Percentiles rank a stretch among this genome's conserved stretches.
phyloP scores from a whole-genome alignment of 2,329 filamentous ascomycete species.

The Madurella fahalii region DNA sequence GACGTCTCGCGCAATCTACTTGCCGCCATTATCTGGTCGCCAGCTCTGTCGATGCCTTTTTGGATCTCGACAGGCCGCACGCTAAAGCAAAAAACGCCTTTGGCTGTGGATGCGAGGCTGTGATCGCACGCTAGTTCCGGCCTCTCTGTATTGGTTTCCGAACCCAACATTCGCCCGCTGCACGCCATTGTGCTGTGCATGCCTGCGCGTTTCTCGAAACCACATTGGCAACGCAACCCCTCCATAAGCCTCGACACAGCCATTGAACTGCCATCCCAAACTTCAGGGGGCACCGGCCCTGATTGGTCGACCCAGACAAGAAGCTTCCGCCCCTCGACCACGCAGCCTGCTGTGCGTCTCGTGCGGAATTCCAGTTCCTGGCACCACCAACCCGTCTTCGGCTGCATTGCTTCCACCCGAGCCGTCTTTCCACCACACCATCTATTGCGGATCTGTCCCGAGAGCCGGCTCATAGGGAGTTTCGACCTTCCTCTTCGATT shows the following conservation, averaged over 20 bases:
- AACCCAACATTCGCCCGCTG: slow-evolving; percentile 16
- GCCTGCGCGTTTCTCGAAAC: slow-evolving; percentile 12
- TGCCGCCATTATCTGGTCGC: slow-evolving; percentile 14
- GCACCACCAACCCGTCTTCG: slow-evolving; percentile 6
- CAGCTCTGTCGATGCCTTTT: slow-evolving; percentile 8
- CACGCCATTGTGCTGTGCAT: slow-evolving; percentile 24
- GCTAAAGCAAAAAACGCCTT: slow-evolving; percentile 1
- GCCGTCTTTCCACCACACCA: slow-evolving; percentile 8
- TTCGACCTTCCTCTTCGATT: slow-evolving; percentile 14
- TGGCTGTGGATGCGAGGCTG: slow-evolving; percentile 17
- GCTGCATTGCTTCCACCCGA: slow-evolving; percentile 1
- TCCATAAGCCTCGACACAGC: slow-evolving; percentile 9
- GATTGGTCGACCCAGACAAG: slow-evolving; percentile 15
- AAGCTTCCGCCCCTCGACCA: background rate
- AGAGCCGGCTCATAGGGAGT: slow-evolving; percentile 25
- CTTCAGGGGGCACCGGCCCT: background rate
- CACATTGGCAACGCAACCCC: slow-evolving; percentile 11
- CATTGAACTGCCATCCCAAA: slow-evolving; percentile 9
- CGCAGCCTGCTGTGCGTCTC: slow-evolving; percentile 13
- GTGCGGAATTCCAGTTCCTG: slow-evolving; percentile 1
- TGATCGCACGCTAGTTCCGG: slow-evolving; percentile 8
- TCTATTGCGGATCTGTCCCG: slow-evolving; percentile 14
- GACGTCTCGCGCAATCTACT: slow-evolving; percentile 13
- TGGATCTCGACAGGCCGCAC: slow-evolving; percentile 17
- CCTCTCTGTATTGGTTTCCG: slow-evolving; percentile 17